phyloP scores from a whole-genome alignment of 1,139 yeast species.

The Zhuliangozyma parablackwelliae region DNA sequence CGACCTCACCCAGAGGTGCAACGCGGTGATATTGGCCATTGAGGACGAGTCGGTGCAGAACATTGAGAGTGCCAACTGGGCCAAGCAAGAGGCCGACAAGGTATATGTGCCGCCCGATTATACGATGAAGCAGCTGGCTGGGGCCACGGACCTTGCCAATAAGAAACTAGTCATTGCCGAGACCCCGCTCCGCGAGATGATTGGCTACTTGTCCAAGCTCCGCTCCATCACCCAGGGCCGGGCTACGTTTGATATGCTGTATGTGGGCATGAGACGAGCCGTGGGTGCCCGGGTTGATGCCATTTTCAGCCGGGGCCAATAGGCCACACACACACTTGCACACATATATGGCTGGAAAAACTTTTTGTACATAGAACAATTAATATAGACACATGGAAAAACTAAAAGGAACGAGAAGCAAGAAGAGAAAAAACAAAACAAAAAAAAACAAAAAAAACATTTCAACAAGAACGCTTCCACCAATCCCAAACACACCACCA shows the following conservation, averaged over 20 bases:
- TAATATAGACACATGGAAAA: neutral
- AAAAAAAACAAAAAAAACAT: neutral
- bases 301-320: conserved; percentile 4
- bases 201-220: conserved; percentile 75
- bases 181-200: conserved; percentile 86
- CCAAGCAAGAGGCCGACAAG: conserved; percentile 47
- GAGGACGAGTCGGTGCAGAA: conserved; percentile 53
- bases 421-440: too few species aligned
- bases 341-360: neutral
- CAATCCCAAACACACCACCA: conserved; percentile 1
- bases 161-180: conserved; percentile 64
- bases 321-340: neutral
- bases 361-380: conserved; percentile 4
- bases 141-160: conserved; percentile 19
- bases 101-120: conserved; percentile 59
- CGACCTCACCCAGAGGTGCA: conserved; percentile 63
- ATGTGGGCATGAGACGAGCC: conserved; percentile 66
- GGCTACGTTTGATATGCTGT: conserved; percentile 77
- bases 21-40: conserved; percentile 63
- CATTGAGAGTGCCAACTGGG: conserved; percentile 36
- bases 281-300: conserved; percentile 40
- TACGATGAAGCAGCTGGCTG: conserved; percentile 19
- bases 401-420: too few species aligned
- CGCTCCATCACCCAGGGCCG: conserved; percentile 88
- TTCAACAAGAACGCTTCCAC: neutral